These are phyloP conservation scores for Moesziomyces globuligerus DNA, from an alignment of 1,284 basidiomycete species.

Conservation along the genomic window DNA sequence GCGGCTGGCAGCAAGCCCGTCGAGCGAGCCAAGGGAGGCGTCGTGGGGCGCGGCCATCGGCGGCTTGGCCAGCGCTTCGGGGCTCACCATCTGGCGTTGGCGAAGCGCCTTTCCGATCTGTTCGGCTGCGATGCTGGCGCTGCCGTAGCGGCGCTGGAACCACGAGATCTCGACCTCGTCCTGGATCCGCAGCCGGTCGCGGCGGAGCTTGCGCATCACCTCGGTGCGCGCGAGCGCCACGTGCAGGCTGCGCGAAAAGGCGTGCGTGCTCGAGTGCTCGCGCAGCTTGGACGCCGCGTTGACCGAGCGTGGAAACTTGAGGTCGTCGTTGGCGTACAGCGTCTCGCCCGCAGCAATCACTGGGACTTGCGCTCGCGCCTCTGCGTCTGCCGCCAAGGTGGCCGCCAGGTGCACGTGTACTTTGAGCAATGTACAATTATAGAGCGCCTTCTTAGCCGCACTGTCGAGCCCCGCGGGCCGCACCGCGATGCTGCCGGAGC, in stretches of 20 bases:
- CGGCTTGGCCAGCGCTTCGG: conserved; percentile 54
- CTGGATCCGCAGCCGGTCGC: conserved; percentile 26
- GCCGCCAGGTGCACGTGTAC: conserved; percentile 54
- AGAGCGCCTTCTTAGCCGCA: conserved; percentile 53
- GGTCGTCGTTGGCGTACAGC: conserved; percentile 30
- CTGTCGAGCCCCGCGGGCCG: conserved; percentile 43
- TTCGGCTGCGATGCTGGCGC: conserved; percentile 42
- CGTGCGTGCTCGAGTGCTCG: conserved; percentile 32
- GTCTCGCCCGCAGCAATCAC: conserved; percentile 21
- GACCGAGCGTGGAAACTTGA: conserved; percentile 56
- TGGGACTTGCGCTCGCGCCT: conserved; percentile 23
- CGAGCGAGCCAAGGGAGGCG: not conserved
- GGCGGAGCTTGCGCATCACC: conserved; percentile 51
- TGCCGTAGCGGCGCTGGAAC: conserved; percentile 55
- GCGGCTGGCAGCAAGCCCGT: not conserved
- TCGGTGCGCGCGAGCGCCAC: conserved; percentile 46
- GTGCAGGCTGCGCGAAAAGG: conserved; percentile 31
- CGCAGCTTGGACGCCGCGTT: conserved; percentile 29
- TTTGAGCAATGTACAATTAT: conserved; percentile 60
- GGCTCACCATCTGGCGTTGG: conserved; percentile 40
- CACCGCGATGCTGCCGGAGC: not conserved
- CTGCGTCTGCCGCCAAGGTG: conserved; percentile 18
- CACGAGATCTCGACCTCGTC: conserved; percentile 59
- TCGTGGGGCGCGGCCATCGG: conserved; percentile 26
- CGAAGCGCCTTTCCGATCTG: conserved; percentile 34